phyloP scores from a whole-genome alignment of 2,329 filamentous ascomycete genomes.

The Fusarium sp. region DNA sequence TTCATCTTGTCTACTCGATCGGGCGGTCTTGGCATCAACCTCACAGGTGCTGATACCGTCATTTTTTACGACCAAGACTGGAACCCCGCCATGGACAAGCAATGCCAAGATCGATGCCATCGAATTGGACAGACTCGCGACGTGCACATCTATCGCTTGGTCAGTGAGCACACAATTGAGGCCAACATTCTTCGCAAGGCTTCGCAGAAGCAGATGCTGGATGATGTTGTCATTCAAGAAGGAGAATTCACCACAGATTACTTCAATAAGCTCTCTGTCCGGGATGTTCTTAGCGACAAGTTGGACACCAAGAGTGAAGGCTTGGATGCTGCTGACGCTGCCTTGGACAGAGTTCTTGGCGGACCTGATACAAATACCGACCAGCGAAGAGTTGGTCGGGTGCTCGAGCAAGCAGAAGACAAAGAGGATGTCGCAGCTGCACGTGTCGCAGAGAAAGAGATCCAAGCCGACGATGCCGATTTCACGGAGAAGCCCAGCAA shows the following conservation, averaged over 20 bases:
- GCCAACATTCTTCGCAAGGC: slow-evolving; percentile 97
- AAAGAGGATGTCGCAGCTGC: slow-evolving; percentile 91
- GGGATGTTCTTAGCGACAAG: slow-evolving; percentile 75
- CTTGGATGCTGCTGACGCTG: slow-evolving; percentile 80
- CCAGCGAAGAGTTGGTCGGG: slow-evolving; percentile 73
- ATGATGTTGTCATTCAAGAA: slow-evolving; percentile 98
- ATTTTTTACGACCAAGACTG: slow-evolving; percentile 99
- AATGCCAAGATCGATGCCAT: slow-evolving; percentile 97
- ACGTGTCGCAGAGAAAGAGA: slow-evolving; percentile 87
- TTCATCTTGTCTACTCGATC: slow-evolving; percentile 97
- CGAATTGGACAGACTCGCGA: slow-evolving; percentile 97
- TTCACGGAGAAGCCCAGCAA: slow-evolving; percentile 76
- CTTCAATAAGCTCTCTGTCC: slow-evolving; percentile 82
- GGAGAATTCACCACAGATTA: slow-evolving; percentile 98
- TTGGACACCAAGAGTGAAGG: slow-evolving; percentile 63
- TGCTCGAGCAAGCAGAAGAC: slow-evolving; percentile 91
- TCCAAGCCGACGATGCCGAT: slow-evolving; percentile 86
- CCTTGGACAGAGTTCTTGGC: slow-evolving; percentile 88
- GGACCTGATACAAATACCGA: slow-evolving; percentile 72
- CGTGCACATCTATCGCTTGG: slow-evolving; percentile 96
- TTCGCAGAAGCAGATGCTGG: slow-evolving; percentile 96
- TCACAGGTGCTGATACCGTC: slow-evolving; percentile 96
- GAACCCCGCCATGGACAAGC: slow-evolving; percentile 99
- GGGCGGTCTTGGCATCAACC: slow-evolving; percentile 93
- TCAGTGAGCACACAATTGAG: slow-evolving; percentile 95